Base-by-base conservation (phyloP, 495 filamentous ascomycete genomes). In the Xylaria venustula region DNA sequence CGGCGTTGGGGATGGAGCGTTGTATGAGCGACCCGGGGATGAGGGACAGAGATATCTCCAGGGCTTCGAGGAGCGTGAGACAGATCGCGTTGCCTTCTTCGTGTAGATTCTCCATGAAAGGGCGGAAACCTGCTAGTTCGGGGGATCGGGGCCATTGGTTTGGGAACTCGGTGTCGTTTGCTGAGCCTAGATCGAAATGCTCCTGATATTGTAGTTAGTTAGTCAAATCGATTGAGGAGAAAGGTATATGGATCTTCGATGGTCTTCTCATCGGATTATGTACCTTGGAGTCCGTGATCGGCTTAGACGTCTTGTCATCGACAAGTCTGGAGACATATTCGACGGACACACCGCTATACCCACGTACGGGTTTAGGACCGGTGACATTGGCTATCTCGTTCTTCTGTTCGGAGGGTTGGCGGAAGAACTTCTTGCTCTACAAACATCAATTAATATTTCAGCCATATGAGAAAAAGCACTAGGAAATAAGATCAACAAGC, bases 21-120 rank as follows among this genome's bases (percentile, higher is more conserved):
- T 54, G 41, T 20, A 28, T 46, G 1, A 64, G 30, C 8, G 52
- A 63, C 17, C 53, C 64, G 19, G 37, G 32, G 6, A 14, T 45
- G 19, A 68, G 49, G 17, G 32, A 45, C 11, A 67, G 40, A 20
- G 49, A 60, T 34, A 63, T 36, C 28, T 61, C 69, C 17, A 71
- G 65, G 6, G 68, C 67, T 22, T 56, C 30, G 20, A 71, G 54
- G 17, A 71, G 34, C 23, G 45, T 58, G 2, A 70, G 48, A 23
- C 44, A 54, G 5, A 71, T 61, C 12, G 34, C 30, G 19, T 68
- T 63, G 57, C 64, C 63, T 11, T 40, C 17, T 9, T 54, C 42
- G 62, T 69, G 68, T 58, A 64, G 67, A 11, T 26, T 30, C 44
- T 75, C 69, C 48, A 69, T 68, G 49, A 72, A 74, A 0, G 28